Conservation (phyloP, 1,284 basidiomycete genomes). For the Apiotrichum laibachii region DNA sequence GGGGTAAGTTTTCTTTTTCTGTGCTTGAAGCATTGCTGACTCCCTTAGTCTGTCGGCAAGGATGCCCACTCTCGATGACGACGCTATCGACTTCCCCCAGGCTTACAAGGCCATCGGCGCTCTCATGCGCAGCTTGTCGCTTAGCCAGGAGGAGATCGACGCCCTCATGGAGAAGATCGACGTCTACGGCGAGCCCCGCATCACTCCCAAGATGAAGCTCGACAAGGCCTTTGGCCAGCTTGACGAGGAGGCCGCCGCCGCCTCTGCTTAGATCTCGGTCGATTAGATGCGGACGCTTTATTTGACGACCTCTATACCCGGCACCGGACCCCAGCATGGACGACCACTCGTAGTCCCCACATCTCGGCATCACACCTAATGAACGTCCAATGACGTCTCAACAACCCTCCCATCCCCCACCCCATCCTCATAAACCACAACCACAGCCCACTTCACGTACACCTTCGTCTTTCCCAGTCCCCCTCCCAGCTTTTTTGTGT, state of each 20-base stretch:
- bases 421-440: not conserved
- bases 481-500: constrained; percentile 1
- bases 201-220: constrained; percentile 46
- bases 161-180: constrained; percentile 52
- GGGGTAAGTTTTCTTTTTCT: constrained; percentile 40
- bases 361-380: constrained; percentile 3
- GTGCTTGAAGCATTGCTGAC: constrained; percentile 13
- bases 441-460: not conserved
- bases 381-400: not conserved
- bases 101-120: constrained; percentile 73
- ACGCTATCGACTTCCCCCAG: constrained; percentile 82
- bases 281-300: constrained; percentile 9
- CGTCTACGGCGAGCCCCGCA: constrained; percentile 38
- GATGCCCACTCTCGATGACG: constrained; percentile 77
- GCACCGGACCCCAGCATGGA: constrained; percentile 15
- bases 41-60: constrained; percentile 60
- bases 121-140: constrained; percentile 65
- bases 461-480: not conserved
- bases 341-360: constrained; percentile 5
- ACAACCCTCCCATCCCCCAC: not conserved
- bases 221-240: constrained; percentile 38
- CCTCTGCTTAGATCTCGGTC: constrained; percentile 7
- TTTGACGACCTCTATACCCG: constrained; percentile 10
- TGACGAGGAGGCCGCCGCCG: constrained; percentile 36
- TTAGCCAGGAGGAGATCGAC: constrained; percentile 58